Percentiles rank a stretch among this genome's conserved stretches.
phyloP scores from a whole-genome alignment of 2,329 filamentous ascomycete genomes.

The Colletotrichum sp. region DNA sequence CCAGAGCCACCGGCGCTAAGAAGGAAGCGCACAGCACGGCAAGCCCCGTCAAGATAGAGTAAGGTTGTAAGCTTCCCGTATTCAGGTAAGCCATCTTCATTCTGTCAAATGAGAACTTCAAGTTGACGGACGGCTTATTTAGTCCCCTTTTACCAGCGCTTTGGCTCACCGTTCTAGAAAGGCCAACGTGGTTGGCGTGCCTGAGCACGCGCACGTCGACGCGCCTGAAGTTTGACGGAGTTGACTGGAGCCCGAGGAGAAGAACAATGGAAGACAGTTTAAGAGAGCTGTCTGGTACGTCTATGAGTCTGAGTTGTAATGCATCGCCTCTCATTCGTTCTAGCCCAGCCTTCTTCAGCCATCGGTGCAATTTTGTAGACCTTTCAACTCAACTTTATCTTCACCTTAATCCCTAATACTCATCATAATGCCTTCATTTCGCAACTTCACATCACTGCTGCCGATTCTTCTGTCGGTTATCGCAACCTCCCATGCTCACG shows the following conservation, averaged over 20 bases:
- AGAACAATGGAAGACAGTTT: background rate
- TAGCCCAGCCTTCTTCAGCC: background rate
- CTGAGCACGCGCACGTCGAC: background rate
- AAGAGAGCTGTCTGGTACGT: background rate
- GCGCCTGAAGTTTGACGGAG: background rate
- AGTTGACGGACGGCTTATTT: background rate
- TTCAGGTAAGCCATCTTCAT: background rate
- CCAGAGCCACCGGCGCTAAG: background rate
- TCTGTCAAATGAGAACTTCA: background rate
- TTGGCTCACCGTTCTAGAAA: background rate
- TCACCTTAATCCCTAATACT: background rate
- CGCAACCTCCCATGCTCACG: background rate
- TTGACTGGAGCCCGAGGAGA: background rate
- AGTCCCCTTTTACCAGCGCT: background rate
- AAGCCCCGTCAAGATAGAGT: background rate
- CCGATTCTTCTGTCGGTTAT: background rate
- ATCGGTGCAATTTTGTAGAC: background rate
- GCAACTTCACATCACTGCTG: background rate
- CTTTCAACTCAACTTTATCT: background rate
- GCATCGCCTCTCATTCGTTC: background rate
- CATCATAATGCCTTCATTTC: background rate
- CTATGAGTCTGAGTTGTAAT: background rate
- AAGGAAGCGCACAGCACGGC: background rate
- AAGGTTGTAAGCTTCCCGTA: background rate
- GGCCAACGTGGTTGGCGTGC: background rate